Evolutionary conservation across 495 filamentous ascomycete genomes (phyloP), one percentile per base, ranked within the genome.

Genomic region (Penicillium flavigenum): DNA sequence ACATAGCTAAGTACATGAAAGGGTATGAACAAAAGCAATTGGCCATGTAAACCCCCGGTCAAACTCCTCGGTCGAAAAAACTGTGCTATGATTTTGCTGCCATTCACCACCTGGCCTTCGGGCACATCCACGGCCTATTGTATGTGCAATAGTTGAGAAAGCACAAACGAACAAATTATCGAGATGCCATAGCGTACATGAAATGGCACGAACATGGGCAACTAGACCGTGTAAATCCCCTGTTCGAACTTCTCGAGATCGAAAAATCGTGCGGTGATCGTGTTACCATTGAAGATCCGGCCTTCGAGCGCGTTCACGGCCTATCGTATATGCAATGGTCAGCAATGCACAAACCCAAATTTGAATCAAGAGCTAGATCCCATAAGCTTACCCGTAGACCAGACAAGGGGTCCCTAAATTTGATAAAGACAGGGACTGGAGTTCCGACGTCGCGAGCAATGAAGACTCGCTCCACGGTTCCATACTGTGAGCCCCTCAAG

Each of bases 251-350:
- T 90, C 17, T 94, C 88, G 3, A 73, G 73, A 60, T 94, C 86
- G 62, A 87, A 97, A 67, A 90, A 96, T 51, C 78, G 80, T 3
- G 92, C 90, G 16, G 76, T 70, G 54, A 97, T 93, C 12, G 78
- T 76, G 61, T 95, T 95, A 1, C 90, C 92, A 61, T 91, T 92
- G 70, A 96, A 98, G 26, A 88, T 81, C 43, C 89, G 83, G 26
- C 89, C 89, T 64, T 95, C 84, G 9, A 93, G 82, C 10, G 86
- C 91, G 70, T 96, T 93, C 38, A 96, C 91, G 44, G 92, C 92
- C 88, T 93, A 61, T 14, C 4, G 29, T 43, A 42, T 10, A 16
- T 32, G 6, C 12, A 43, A 42, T 22, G 17, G 44, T 59, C 20
- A 59, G 50, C 26, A 24, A 60, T 34, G 34, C 46, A 51, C 14